Percentiles rank a stretch among this genome's conserved stretches.
phyloP scores from a whole-genome alignment of 176 grass and related monocot species.

The Cenchrus fungigraminus region DNA sequence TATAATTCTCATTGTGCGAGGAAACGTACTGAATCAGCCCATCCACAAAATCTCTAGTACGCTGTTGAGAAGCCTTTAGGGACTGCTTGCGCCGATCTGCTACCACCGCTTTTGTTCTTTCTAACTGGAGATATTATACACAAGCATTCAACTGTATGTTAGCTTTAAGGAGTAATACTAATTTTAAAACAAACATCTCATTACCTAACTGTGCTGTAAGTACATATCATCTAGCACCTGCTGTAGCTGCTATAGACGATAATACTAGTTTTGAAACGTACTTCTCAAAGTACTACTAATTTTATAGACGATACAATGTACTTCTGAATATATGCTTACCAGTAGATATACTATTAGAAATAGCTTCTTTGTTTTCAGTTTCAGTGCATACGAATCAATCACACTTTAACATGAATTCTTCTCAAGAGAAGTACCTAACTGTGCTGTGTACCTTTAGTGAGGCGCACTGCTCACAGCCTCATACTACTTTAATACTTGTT shows the following conservation, averaged over 20 bases:
- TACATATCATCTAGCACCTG: too few species aligned
- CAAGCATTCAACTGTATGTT: not conserved
- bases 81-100: not conserved
- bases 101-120: not conserved
- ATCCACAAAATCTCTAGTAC: constrained; percentile 25
- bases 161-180: too few species aligned
- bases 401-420: not conserved
- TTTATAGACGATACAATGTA: too few species aligned
- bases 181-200: too few species aligned
- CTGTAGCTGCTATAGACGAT: too few species aligned
- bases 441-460: not conserved
- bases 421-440: not conserved
- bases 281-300: too few species aligned
- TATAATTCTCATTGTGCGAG: constrained; percentile 23
- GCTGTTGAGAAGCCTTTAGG: not conserved
- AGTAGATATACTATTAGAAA: not conserved
- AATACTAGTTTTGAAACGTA: too few species aligned
- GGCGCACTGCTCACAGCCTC: not conserved
- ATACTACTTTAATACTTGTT: not conserved
- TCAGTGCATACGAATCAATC: not conserved
- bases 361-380: not conserved
- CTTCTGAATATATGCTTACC: not conserved
- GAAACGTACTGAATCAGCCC: constrained; percentile 22
- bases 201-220: too few species aligned
- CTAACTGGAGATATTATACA: not conserved